Evolutionary conservation across 106 monocot species (phyloP).

Genomic region (Phalaenopsis equestris): DNA sequence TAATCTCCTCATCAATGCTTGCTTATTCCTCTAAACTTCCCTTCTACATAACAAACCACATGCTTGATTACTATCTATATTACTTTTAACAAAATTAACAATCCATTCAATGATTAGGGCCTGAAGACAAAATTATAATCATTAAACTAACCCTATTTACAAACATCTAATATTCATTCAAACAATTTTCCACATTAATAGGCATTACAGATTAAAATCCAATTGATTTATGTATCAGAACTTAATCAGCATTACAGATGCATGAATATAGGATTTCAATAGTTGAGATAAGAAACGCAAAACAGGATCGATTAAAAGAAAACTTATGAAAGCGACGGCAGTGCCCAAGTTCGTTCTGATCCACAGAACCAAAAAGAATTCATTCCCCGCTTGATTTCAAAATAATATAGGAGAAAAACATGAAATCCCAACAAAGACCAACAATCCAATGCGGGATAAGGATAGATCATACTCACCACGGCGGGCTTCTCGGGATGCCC

Average conservation of each 20-base stretch:
- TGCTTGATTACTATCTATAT: background rate
- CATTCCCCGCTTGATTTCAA: no score
- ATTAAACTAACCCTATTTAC: background rate
- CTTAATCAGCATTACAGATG: background rate
- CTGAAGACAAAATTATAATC: background rate
- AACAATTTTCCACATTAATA: slow-evolving; percentile 3
- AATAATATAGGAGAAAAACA: no score
- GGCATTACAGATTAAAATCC: background rate
- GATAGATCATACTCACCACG: slow-evolving; percentile 40
- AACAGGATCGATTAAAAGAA: no score
- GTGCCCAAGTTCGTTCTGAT: no score
- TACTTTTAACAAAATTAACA: background rate
- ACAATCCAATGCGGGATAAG: background rate
- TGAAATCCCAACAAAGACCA: no score
- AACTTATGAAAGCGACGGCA: no score
- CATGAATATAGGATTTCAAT: background rate
- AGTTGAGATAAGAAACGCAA: no score
- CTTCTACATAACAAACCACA: background rate
- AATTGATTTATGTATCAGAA: background rate
- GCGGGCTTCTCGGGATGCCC: slow-evolving; percentile 76
- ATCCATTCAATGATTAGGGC: background rate
- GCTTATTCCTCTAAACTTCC: background rate
- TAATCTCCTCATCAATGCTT: background rate
- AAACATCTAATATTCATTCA: background rate
- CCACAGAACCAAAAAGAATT: no score